A percentile compares a stretch with the other conserved stretches of the same genome.
phyloP scores from a whole-genome alignment of 352 stramenopile species.

The Pseudoperonospora humuli region DNA sequence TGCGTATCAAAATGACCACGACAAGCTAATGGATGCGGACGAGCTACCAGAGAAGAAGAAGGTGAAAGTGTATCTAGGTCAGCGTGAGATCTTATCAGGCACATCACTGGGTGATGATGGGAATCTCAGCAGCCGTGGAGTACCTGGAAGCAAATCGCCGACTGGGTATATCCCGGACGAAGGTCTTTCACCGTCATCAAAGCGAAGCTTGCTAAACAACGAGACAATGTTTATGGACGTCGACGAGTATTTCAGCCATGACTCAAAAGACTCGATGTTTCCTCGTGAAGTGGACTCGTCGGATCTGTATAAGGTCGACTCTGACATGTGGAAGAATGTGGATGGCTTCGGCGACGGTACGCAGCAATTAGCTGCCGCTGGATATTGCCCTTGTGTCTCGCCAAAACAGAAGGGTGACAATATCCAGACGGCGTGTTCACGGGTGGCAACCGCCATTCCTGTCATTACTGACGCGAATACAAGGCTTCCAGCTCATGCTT shows the following conservation, averaged over 20 bases:
- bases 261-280: conserved; percentile 53
- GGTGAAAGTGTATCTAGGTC: conserved; percentile 39
- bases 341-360: conserved; percentile 19
- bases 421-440: conserved; percentile 20
- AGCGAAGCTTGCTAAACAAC: conserved; percentile 19
- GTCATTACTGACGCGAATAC: conserved; percentile 16
- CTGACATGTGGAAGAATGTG: conserved; percentile 31
- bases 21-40: conserved; percentile 38
- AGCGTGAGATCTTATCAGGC: conserved; percentile 32
- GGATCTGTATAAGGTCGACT: conserved; percentile 23
- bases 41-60: conserved; percentile 80
- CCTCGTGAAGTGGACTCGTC: conserved; percentile 26
- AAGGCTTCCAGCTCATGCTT: conserved; percentile 7
- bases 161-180: conserved; percentile 29
- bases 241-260: conserved; percentile 34
- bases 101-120: conserved; percentile 32
- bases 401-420: conserved; percentile 41
- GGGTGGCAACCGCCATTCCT: conserved; percentile 12
- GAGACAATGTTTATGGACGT: conserved; percentile 27
- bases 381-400: conserved; percentile 49
- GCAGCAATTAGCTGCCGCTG: conserved; percentile 18
- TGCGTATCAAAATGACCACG: conserved; percentile 27
- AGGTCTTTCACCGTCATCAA: conserved; percentile 28
- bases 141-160: conserved; percentile 6
- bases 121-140: conserved; percentile 7